Percentiles rank a stretch among this genome's conserved stretches.
These are phyloP conservation scores for Blepharisma undulans DNA, from an alignment of 169 alveolate species.

Conservation along the genomic window DNA sequence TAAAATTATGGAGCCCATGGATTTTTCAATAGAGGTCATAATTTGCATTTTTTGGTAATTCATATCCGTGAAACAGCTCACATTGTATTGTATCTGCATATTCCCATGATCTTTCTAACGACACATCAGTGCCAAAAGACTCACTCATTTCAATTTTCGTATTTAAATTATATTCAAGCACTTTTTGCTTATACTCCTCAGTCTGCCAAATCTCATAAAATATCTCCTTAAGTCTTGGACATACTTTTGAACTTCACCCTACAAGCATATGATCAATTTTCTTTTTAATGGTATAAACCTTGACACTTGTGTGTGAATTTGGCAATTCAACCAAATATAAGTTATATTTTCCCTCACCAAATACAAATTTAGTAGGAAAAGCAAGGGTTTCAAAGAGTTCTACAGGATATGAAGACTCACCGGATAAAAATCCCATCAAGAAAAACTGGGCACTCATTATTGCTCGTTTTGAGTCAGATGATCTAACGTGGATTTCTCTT, in stretches of 20 bases:
- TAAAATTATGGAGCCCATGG: background rate
- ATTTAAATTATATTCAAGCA: background rate
- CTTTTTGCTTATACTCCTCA: background rate
- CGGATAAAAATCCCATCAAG: slow-evolving; percentile 49
- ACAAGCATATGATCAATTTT: background rate
- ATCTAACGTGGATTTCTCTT: slow-evolving; percentile 45
- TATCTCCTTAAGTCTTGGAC: background rate
- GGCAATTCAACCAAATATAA: background rate
- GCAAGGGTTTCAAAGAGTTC: background rate
- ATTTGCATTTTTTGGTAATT: background rate
- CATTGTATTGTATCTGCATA: background rate
- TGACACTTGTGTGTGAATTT: background rate
- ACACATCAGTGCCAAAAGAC: background rate
- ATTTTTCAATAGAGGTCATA: background rate
- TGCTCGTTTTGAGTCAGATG: slow-evolving; percentile 68
- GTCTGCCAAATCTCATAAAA: background rate
- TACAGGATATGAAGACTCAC: background rate
- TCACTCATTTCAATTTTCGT: background rate
- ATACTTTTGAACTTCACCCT: background rate
- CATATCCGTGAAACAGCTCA: slow-evolving; percentile 20
- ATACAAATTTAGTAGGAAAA: background rate
- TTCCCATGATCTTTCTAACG: background rate
- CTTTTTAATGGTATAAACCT: background rate
- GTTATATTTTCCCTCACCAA: background rate
- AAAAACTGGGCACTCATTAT: slow-evolving; percentile 60